Evolutionary conservation across 257 asterid genomes (phyloP), one percentile per base, ranked within the genome.

Genomic region (Nicotiana tabacum): DNA sequence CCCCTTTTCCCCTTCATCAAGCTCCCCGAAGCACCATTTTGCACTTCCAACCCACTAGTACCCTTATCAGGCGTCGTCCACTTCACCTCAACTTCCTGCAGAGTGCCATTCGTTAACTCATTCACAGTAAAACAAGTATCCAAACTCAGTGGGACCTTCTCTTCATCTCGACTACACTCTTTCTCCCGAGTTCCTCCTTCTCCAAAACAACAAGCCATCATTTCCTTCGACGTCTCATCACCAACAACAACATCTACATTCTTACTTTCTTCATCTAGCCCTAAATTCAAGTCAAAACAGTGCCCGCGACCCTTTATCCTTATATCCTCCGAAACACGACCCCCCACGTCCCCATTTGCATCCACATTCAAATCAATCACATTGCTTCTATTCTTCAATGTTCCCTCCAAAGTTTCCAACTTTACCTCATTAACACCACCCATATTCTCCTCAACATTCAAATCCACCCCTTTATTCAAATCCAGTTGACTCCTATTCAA

Each of bases 281-380:
- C 91, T 77, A 95, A 90, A 91, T 95, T 95, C 91, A 95, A 91
- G 89, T 95, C 98, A 90, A 95, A 92, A 66, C 87, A 58, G 30
- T 82, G 88, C 21, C 84, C 58, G 0, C 58, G 17, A 8, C 2
- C 87, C 77, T 83, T 90, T 77, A 82, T 83, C 79, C 82, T 91
- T 30, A 53, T 70, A 81, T 64, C 53, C 83, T 62, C 62, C 60
- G 74, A 65, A 21, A 68, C 62, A 76, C 17, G 24, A 83, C 69
- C 85, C 35, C 77, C 85, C 29, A n/a, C 92, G 35, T 78, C 87
- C 76, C 88, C 97, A 81, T 83, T 88, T 37, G 79, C 97, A 77
- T 90, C 93, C 88, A 94, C 53, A 87, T 95, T 95, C 90, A 95
- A 88, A 87, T 93, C 97, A 86, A 95, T 91, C 37, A 88, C 81